phyloP scores from a whole-genome alignment of 441 rosid species.

The Populus tomentosa region DNA sequence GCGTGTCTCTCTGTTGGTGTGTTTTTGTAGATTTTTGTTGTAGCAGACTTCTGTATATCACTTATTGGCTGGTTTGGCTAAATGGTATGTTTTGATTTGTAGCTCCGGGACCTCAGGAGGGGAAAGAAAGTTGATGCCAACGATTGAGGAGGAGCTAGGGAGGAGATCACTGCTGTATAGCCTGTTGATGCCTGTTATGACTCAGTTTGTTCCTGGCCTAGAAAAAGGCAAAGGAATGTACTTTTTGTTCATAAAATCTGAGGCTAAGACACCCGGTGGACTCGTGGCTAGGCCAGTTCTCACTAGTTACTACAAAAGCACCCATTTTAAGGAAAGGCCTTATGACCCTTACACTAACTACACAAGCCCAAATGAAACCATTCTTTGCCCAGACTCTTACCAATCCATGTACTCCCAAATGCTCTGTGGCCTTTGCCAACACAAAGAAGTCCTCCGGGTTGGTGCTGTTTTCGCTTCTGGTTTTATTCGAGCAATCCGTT shows the following conservation, averaged over 20 bases:
- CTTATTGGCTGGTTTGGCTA: constrained; percentile 8
- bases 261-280: constrained; percentile 84
- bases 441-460: constrained; percentile 80
- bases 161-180: constrained; percentile 80
- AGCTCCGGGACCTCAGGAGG: constrained; percentile 98
- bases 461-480: constrained; percentile 99
- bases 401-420: constrained; percentile 96
- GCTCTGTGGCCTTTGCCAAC: constrained; percentile 90
- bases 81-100: constrained; percentile 23
- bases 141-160: constrained; percentile 81
- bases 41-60: background rate
- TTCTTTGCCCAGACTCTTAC: constrained; percentile 90
- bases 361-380: constrained; percentile 96
- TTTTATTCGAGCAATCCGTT: constrained; percentile 86
- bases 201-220: constrained; percentile 71
- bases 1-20: background rate
- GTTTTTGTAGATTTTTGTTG: background rate
- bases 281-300: constrained; percentile 88
- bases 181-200: constrained; percentile 94
- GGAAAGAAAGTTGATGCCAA: constrained; percentile 94
- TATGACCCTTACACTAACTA: constrained; percentile 89
- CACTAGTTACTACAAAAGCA: constrained; percentile 89
- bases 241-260: constrained; percentile 87
- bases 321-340: constrained; percentile 75
- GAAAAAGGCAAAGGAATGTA: constrained; percentile 99